These are phyloP conservation scores for Isoetes taiwanensis DNA, from an alignment of 75 land plant genomes.

Conservation along the genomic window DNA sequence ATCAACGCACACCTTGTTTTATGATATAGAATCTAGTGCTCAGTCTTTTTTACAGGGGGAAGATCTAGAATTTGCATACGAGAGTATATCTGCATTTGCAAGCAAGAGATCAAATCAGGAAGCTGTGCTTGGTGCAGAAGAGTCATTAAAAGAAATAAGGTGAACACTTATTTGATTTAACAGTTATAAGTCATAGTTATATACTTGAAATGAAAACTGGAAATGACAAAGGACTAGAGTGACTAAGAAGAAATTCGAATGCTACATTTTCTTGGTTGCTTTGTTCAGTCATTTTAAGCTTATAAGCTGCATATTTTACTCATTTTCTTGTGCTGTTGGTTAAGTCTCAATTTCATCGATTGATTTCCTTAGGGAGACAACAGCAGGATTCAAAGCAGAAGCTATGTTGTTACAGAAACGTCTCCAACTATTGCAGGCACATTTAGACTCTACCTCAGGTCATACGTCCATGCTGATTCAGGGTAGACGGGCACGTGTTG, in stretches of 20 bases:
- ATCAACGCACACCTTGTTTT: too few species aligned
- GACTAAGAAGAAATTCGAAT: background rate
- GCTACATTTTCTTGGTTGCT: background rate
- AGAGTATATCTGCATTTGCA: conserved; percentile 93
- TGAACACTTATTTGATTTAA: conserved; percentile 3
- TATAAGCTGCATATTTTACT: background rate
- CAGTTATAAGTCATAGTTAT: too few species aligned
- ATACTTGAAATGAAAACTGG: too few species aligned
- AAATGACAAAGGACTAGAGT: too few species aligned
- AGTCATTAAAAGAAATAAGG: conserved; percentile 82
- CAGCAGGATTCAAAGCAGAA: conserved; percentile 54
- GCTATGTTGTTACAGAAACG: conserved; percentile 61
- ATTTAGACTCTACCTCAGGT: conserved; percentile 52
- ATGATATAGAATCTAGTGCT: too few species aligned
- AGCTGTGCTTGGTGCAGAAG: conserved; percentile 81
- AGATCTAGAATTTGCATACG: conserved; percentile 92
- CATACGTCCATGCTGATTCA: conserved; percentile 81
- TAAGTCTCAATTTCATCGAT: background rate
- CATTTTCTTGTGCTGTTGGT: background rate
- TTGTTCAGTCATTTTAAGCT: background rate
- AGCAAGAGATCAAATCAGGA: conserved; percentile 71
- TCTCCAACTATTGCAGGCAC: conserved; percentile 54
- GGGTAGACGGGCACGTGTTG: conserved; percentile 70
- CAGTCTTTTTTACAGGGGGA: conserved; percentile 58
- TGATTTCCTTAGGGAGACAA: conserved; percentile 56